These are phyloP conservation scores for Corchorus capsularis DNA, from an alignment of 345 rosid genomes.

Conservation along the genomic window DNA sequence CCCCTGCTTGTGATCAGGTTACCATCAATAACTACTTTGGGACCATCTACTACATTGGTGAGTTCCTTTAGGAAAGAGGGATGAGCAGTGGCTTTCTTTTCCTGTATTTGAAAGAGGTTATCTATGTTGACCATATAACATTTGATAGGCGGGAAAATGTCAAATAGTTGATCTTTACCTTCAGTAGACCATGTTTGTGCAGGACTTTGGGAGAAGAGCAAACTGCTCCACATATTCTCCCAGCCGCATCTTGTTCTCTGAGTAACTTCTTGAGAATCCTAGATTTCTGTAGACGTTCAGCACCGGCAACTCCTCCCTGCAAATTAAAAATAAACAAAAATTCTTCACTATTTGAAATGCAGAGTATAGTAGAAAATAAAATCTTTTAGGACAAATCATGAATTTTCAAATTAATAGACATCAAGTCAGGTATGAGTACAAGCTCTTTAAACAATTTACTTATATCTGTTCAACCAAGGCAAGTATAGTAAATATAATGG, in stretches of 20 bases:
- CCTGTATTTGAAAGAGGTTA: slow-evolving; percentile 42
- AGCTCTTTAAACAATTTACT: background rate
- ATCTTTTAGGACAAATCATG: background rate
- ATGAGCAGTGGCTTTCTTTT: slow-evolving; percentile 58
- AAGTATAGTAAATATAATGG: background rate
- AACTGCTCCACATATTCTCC: slow-evolving; percentile 76
- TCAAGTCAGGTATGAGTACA: background rate
- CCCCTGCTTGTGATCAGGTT: slow-evolving; percentile 83
- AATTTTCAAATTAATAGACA: background rate
- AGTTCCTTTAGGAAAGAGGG: slow-evolving; percentile 42
- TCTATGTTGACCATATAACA: background rate
- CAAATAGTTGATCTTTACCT: slow-evolving; percentile 40
- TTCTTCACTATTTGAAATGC: slow-evolving; percentile 1
- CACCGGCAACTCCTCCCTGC: slow-evolving; percentile 73
- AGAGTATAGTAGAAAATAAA: background rate
- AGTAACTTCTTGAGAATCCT: slow-evolving; percentile 75
- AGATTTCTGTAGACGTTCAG: slow-evolving; percentile 67
- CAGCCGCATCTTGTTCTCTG: slow-evolving; percentile 64
- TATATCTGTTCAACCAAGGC: background rate
- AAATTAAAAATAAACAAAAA: slow-evolving; percentile 7
- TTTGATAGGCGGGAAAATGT: slow-evolving; percentile 1
- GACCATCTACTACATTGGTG: slow-evolving; percentile 39
- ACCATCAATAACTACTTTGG: slow-evolving; percentile 83
- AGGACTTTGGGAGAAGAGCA: slow-evolving; percentile 62
- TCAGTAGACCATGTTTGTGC: slow-evolving; percentile 66